These are phyloP conservation scores for Adansonia grandidieri DNA, from an alignment of 441 rosid genomes.

Conservation along the genomic window DNA sequence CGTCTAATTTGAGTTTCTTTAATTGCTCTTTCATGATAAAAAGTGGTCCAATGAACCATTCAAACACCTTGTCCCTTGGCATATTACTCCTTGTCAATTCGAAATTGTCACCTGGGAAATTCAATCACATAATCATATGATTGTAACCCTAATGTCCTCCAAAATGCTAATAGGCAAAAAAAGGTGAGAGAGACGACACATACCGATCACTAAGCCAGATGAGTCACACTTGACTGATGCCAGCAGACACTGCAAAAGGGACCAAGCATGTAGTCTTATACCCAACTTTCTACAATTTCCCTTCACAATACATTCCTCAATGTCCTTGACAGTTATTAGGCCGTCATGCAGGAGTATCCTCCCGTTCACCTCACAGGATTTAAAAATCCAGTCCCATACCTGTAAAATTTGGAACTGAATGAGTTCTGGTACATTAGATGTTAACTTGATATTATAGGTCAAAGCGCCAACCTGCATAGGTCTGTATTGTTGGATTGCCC, in stretches of 20 bases:
- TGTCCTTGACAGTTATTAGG: constrained; percentile 59
- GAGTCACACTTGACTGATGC: constrained; percentile 69
- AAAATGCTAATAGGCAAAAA: not conserved
- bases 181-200: constrained; percentile 33
- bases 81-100: constrained; percentile 62
- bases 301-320: constrained; percentile 63
- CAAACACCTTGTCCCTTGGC: constrained; percentile 68
- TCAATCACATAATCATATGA: constrained; percentile 20
- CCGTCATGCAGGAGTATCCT: constrained; percentile 65
- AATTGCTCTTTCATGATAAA: constrained; percentile 81
- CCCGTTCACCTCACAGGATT: constrained; percentile 81
- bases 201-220: constrained; percentile 72
- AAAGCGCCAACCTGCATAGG: constrained; percentile 62
- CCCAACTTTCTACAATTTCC: constrained; percentile 19
- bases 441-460: not conserved
- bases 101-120: constrained; percentile 55
- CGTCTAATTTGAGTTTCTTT: constrained; percentile 56
- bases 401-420: constrained; percentile 27
- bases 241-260: constrained; percentile 71
- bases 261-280: constrained; percentile 64
- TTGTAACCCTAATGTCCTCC: not conserved
- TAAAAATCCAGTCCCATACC: constrained; percentile 95
- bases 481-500: constrained; percentile 60
- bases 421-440: not conserved
- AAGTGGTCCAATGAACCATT: constrained; percentile 71